Base-by-base conservation (phyloP, 139 green algal species). In the Spirogloea muscicola region DNA sequence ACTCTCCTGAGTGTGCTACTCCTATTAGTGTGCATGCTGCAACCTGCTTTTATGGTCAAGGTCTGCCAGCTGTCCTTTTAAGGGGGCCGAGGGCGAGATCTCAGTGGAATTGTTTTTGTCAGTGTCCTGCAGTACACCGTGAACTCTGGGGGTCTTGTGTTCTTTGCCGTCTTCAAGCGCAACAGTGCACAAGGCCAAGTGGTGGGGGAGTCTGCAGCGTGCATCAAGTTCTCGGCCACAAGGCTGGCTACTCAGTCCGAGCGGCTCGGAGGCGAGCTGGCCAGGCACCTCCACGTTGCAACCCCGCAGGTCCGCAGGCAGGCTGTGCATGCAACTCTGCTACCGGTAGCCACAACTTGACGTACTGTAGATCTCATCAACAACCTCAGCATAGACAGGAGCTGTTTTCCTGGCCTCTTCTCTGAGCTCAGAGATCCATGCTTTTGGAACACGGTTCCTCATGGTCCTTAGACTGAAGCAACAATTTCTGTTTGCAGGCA, bases 231-330 rank as follows among this genome's bases (percentile, higher is more conserved):
- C 40, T 29, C 51, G 2, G 34, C 49, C 10, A 72, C 29, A 27
- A 36, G 68, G 31, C 27, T 76, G 1, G 68, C 59, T 9, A 69
- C 57, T 16, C 68, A 76, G 49, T 41, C 51, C 1, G 43, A 76
- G 58, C 40, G 48, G 16, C 51, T 76, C 7, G 68, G 68, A 34
- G 42, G 29, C 29, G 68, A 76, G 48, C 51, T 76, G 38, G 68
- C 68, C 31, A 25, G 25, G 43, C 43, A 76, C 34, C 27, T 76
- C 3, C 18, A n/a, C 1, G 59, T 76, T 1, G 51, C 68, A 29
- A 70, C 68, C 39, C 68, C 68, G 3, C 68, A 72, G 68, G 68
- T 76, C 44, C n/a, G n/a, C n/a, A n/a, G n/a, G n/a, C n/a, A n/a
- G n/a, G n/a, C n/a, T n/a, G n/a, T n/a, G n/a, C n/a, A n/a, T n/a